Evolutionary conservation across 768 basidiomycete species (phyloP), one percentile per base, ranked within the genome.

Genomic region (Russula sp.): DNA sequence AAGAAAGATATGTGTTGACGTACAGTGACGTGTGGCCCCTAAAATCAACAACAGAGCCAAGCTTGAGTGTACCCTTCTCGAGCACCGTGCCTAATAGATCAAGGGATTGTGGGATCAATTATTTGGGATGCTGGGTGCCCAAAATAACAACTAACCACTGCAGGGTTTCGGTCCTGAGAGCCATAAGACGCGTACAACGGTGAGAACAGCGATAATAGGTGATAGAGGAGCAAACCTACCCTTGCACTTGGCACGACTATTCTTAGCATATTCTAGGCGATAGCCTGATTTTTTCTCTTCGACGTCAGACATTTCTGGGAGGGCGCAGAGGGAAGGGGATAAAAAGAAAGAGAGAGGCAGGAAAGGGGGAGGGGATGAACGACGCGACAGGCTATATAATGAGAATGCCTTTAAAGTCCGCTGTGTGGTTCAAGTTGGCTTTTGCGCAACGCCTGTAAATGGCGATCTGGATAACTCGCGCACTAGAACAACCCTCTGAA

Each of bases 41-140:
- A 71, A 93, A 76, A 54, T 93, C 90, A 47, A 92, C 85, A 48
- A 90, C 65, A 25, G 83, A 81, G 45, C 91, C 93, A 41, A 93
- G 69, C 22, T 93, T 81, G 36, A 96, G 72, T 11, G 76, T 76
- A 42, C 84, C 91, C 75, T 96, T 96, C 14, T 55, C 70, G 60
- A 97, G 87, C 35, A 78, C 65, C 7, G 83, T 90, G 46, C 91
- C 92, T 84, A 72, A 64, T 66, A 58, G 63, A 32, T 14, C 35
- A 61, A 34, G 55, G 59, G 50, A 25, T 49, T 65, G 73, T 73
- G 61, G 67, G 60, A 38, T 35, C 2, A 4, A 22, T 32, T 58
- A 46, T 55, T n/a, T n/a, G 45, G 61, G 39, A 18, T 29, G 25
- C 25, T 29, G 25, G 25, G 25, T 29, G 25, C 25, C 25, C 11